Conservation (phyloP, 2,329 filamentous ascomycete species). For the Clarireedia homoeocarpa region DNA sequence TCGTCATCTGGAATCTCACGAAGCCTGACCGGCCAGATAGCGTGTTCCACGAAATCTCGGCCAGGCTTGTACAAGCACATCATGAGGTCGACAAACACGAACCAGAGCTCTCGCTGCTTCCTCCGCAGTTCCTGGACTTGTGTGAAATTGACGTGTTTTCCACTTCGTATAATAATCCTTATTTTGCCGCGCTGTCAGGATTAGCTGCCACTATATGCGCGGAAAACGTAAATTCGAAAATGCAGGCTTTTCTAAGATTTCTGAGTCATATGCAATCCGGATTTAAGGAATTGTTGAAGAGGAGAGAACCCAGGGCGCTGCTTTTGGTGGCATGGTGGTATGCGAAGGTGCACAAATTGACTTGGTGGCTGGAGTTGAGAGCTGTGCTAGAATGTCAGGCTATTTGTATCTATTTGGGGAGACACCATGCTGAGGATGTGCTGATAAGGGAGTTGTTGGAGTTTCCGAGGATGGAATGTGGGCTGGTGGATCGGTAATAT, state of each 20-base stretch:
- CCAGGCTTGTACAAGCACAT: not conserved
- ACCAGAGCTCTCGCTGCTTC: not conserved
- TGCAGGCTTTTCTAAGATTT: constrained; percentile 41
- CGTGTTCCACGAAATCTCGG: not conserved
- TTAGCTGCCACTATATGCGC: constrained; percentile 8
- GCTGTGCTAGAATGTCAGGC: constrained; percentile 41
- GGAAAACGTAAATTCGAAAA: constrained; percentile 31
- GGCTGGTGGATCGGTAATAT: not conserved
- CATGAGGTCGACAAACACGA: not conserved
- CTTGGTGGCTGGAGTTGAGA: constrained; percentile 42
- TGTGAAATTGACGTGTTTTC: constrained; percentile 13
- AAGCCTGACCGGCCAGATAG: constrained; percentile 2
- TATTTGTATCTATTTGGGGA: constrained; percentile 37
- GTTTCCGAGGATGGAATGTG: constrained; percentile 10
- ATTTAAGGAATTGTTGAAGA: constrained; percentile 38
- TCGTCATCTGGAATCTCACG: constrained; percentile 38
- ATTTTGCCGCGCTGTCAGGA: constrained; percentile 7
- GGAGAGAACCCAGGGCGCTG: constrained; percentile 45
- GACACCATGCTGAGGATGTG: constrained; percentile 19
- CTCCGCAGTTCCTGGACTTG: constrained; percentile 10
- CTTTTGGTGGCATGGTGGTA: constrained; percentile 50
- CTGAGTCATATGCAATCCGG: constrained; percentile 36
- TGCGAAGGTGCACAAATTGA: constrained; percentile 36
- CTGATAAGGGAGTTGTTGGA: constrained; percentile 12
- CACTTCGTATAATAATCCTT: constrained; percentile 9